Conservation (phyloP, 2,329 filamentous ascomycete species). For the Pezicula neosporulosa region DNA sequence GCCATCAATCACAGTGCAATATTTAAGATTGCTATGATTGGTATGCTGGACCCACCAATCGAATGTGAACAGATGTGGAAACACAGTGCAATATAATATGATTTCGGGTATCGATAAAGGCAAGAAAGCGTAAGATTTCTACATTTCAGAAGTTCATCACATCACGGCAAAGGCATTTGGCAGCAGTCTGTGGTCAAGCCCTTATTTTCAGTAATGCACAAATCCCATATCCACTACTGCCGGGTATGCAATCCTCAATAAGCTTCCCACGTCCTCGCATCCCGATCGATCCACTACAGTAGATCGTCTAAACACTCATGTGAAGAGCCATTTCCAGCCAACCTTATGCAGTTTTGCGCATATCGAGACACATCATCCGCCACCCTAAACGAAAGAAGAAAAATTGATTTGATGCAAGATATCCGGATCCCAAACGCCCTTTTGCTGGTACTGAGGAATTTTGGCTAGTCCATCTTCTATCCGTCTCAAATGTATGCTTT, state of each 20-base stretch:
- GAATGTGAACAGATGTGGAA: not conserved
- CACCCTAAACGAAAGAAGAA: slow-evolving; percentile 29
- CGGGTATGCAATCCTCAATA: slow-evolving; percentile 61
- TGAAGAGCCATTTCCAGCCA: slow-evolving; percentile 52
- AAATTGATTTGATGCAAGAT: slow-evolving; percentile 67
- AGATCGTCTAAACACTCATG: slow-evolving; percentile 45
- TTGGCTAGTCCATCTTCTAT: slow-evolving; percentile 69
- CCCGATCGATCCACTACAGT: slow-evolving; percentile 28
- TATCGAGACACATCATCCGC: slow-evolving; percentile 31
- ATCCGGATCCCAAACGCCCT: slow-evolving; percentile 77
- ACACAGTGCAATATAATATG: no score
- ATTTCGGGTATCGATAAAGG: not conserved
- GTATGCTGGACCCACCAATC: no score
- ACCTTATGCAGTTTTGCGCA: slow-evolving; percentile 43
- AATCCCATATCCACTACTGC: slow-evolving; percentile 41
- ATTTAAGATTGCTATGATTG: no score
- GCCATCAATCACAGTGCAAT: no score
- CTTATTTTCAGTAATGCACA: slow-evolving; percentile 4
- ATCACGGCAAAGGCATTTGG: not conserved
- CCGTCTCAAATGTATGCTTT: slow-evolving; percentile 53
- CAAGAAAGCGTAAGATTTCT: not conserved
- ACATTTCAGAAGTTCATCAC: not conserved
- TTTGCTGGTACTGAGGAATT: slow-evolving; percentile 52
- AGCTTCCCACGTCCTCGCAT: slow-evolving; percentile 61
- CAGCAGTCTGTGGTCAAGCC: not conserved